Evolutionary conservation across 2,329 filamentous ascomycete species (phyloP), one percentile per base, ranked within the genome.

Genomic region (Amylocarpus encephaloides): DNA sequence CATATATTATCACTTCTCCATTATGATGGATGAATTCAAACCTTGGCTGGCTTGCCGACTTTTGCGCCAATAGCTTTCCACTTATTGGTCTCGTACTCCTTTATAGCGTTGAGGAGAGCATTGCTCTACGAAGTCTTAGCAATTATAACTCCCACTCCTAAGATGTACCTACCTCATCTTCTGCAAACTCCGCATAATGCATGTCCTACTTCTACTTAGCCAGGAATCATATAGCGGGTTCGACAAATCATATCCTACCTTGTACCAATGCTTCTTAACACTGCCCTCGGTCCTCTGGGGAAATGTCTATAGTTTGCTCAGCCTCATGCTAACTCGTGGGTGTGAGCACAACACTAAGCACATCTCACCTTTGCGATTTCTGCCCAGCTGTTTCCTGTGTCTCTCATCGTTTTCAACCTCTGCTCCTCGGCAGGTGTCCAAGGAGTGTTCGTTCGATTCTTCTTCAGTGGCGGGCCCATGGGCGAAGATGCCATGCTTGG

Each of bases 181-280:
- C 92, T 44, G 88, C 91, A 68, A 98, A 97, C 67, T 97, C 93
- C 58, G 93, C 93, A 68, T 97, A 97, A 67, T 98, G 93, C 93
- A 98, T 98, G 63, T 98, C 93, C 88, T 93, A 63, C 53, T 51
- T 40, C 29, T 46, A 30, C 50, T 58, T 50, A 60, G 57, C 49
- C 29, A 26, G 43, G 12, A 40, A 40, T 36, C 7, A 46, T 33
- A 15, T 30, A 43, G 45, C 33, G 41, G 11, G 12, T 5, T 26
- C 30, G 26, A 16, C 16, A 13, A 15, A 32, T 15, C 29, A 39
- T 9, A 38, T 18, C 22, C 41, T 73, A 89, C 88, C 79, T 97
- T 97, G 71, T 98, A 97, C 92, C 93, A 98, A 69, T 98, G 93
- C 72, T 97, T 98, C 77, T 97, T 98, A 18, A 98, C 93, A 64